Base-by-base conservation (phyloP, 345 rosid genomes). In the Sisymbrium irio region DNA sequence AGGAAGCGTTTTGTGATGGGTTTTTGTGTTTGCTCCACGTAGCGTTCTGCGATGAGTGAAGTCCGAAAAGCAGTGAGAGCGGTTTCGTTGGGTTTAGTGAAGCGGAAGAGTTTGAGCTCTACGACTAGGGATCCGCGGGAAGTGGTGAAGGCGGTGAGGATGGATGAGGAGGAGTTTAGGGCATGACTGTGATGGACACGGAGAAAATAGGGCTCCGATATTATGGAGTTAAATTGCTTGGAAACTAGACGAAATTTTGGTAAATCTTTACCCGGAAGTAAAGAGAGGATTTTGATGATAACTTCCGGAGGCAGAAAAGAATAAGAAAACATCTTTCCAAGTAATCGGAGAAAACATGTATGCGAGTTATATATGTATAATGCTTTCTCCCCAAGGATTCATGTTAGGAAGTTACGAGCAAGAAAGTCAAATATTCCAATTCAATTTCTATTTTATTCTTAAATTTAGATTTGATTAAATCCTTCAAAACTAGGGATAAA, bases 201-300 rank as follows among this genome's bases (percentile, higher is more conserved):
- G 37, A 49, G 15, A 25, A 60, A 28, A 44, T 35, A 60, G 15
- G 69, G 63, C 5, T 75, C 74, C 7, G 69, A 59, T 49, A 67
- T 61, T n/a, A 50, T 1, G 14, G 59, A 63, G 69, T 80, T 63
- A 49, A 74, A 82, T 62, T 40, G 54, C 54, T 49, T 57, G 2
- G 58, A 54, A 47, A 68, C 41, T 50, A 61, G 50, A n/a, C 79
- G 56, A 47, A 75, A 63, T 5, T 25, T 49, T 41, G 11, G 10
- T 51, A 68, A 12, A 41, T 39, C 32, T 75, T 67, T 68, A 62
- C 68, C 27, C 4, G 68, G 47, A 67, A 75, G 67, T 9, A 47
- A 12, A 59, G 62, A 67, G 10, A 75, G 33, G 62, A 75, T 67
- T 30, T 32, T 60, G 54, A 59, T 32, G 11, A 59, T 7, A 40